Base-by-base conservation (phyloP, 2,329 filamentous ascomycete species). In the Amauroascus verrucosus region DNA sequence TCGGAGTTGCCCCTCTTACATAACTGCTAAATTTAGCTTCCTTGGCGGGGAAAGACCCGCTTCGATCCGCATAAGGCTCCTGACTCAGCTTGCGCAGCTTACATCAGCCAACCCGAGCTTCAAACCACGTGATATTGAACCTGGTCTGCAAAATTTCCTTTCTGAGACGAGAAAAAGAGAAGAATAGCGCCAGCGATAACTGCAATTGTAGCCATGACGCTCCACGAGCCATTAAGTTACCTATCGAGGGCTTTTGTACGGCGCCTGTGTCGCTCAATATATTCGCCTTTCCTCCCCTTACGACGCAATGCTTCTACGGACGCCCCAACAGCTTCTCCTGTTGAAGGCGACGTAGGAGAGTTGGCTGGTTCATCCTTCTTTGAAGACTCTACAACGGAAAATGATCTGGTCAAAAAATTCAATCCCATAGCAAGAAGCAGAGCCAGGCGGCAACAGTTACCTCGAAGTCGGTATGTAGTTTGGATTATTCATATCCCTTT, bases 391-490 rank as follows among this genome's bases (percentile, higher is more conserved):
- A 24, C 22, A 8, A 22, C n/a, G 18, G 51, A 48, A 20, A 18
- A 7, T 35, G 51, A 53, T n/a, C 60, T 68, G 8, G 65, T 72
- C 48, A 70, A 76, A 59, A 64, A 65, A 54, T 82, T 74, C 56
- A 72, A 81, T 57, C 77, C 77, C 1, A 59, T 77, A 54, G 70
- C 67, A 41, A 70, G 69, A 54, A 73, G 75, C 44, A 72, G 67
- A 54, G 64, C 65, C 57, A 70, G 77, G 35, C 71, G 65, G 55
- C 62, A 54, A 6, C 65, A 70, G 56, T 61, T 74, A 16, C 79
- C 79, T 7, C 68, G 73, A 11, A 77, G 77, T 75, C 78, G 78
- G 78, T 80, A 67, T 54, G 66, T 62, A 7, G 1, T 32, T 16
- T 35, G 18, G n/a, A 6, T 24, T 6, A 44, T 53, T 54, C 58